Conservation (phyloP, 192 early-diverging fungal species). For the Coemansia sp. region DNA sequence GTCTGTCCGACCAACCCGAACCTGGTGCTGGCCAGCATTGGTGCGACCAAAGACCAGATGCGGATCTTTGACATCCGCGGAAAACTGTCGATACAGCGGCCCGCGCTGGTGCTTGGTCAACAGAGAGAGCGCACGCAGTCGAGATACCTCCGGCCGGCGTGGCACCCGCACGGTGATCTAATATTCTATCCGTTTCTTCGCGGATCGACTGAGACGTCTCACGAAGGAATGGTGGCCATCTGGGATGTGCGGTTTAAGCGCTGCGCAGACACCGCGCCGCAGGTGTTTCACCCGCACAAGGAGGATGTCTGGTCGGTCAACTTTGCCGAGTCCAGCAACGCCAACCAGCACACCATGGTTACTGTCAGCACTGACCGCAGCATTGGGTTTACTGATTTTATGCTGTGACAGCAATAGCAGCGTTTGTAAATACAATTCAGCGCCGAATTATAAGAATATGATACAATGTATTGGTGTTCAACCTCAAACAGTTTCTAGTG, state of each 20-base stretch:
- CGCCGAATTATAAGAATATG: neutral
- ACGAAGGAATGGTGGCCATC: conserved; percentile 16
- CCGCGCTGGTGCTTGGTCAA: conserved; percentile 19
- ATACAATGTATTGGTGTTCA: too few relatives aligned
- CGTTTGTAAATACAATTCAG: too few relatives aligned
- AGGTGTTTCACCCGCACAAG: conserved; percentile 16
- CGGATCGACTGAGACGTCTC: neutral
- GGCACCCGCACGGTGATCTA: conserved; percentile 35
- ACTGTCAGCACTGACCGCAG: conserved; percentile 19
- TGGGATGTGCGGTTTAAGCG: conserved; percentile 34
- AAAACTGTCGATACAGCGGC: neutral
- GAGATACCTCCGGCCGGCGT: conserved; percentile 28
- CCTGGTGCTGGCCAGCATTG: conserved; percentile 19
- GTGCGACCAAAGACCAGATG: conserved; percentile 13
- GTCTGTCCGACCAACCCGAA: conserved; percentile 23
- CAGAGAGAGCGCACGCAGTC: conserved; percentile 15
- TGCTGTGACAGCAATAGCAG: too few relatives aligned
- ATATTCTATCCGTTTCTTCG: conserved; percentile 26
- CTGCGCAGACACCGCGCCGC: conserved; percentile 15
- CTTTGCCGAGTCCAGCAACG: conserved; percentile 6
- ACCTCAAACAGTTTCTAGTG: too few relatives aligned
- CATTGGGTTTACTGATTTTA: conserved; percentile 26
- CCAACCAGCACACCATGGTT: conserved; percentile 15
- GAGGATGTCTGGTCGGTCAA: conserved; percentile 19
- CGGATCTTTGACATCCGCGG: conserved; percentile 25